Percentiles rank a stretch among this genome's conserved stretches.
Conservation (phyloP, 495 filamentous ascomycete genomes). For the Parathielavia hyrcaniae region DNA sequence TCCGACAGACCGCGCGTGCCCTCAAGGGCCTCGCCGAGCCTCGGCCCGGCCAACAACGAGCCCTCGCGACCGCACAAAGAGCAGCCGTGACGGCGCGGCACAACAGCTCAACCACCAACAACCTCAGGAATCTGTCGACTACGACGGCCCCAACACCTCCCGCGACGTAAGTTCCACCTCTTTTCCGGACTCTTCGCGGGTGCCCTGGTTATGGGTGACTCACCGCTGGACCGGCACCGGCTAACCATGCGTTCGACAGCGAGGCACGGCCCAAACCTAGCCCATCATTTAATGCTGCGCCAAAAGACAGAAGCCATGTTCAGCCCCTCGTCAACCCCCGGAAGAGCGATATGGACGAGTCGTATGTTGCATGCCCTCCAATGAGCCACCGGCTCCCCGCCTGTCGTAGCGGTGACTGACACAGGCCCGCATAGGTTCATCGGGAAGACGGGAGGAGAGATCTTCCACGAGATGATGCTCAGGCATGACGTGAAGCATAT, state of each 20-base stretch:
- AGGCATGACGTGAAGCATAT: conserved; percentile 86
- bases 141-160: conserved; percentile 29
- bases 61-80: conserved; percentile 22
- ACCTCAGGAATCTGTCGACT: conserved; percentile 37
- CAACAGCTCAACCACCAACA: conserved; percentile 25
- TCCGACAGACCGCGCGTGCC: conserved; percentile 41
- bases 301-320: conserved; percentile 48
- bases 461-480: conserved; percentile 99
- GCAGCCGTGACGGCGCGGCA: conserved; percentile 27
- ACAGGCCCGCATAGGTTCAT: conserved; percentile 60
- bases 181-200: background rate
- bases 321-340: conserved; percentile 61
- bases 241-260: conserved; percentile 29
- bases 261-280: conserved; percentile 51
- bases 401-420: conserved; percentile 25
- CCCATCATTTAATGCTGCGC: conserved; percentile 59
- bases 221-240: conserved; percentile 8
- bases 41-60: conserved; percentile 31
- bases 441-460: conserved; percentile 90
- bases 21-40: conserved; percentile 39
- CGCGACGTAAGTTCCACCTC: conserved; percentile 13
- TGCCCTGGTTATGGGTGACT: conserved; percentile 20
- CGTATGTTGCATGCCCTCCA: conserved; percentile 43
- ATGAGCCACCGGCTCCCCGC: background rate
- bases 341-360: conserved; percentile 66